Conservation (phyloP, 2,329 filamentous ascomycete species). For the Curvularia sp. region DNA sequence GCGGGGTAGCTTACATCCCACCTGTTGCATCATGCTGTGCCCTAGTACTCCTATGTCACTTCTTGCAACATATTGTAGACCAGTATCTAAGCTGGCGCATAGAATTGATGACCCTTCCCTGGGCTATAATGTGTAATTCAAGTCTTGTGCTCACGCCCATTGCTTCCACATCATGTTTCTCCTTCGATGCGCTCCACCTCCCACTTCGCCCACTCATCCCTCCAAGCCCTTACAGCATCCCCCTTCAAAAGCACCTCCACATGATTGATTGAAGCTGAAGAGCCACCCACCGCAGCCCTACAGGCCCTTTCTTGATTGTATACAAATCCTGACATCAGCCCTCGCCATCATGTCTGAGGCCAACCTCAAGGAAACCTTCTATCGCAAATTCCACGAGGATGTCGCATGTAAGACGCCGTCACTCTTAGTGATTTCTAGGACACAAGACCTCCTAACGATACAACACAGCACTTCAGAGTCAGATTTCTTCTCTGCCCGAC, state of each 20-base stretch:
- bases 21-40: constrained; percentile 10
- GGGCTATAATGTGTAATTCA: not conserved
- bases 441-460: constrained; percentile 11
- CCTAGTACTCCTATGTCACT: not conserved
- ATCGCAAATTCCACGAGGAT: constrained; percentile 80
- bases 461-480: constrained; percentile 74
- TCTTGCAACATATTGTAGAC: not conserved
- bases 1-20: constrained; percentile 24
- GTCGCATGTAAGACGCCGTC: constrained; percentile 64
- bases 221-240: constrained; percentile 1
- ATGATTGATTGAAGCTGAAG: not conserved
- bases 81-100: not conserved
- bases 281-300: not conserved
- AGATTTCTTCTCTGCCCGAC: constrained; percentile 72
- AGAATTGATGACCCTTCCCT: not conserved
- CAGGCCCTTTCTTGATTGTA: not conserved
- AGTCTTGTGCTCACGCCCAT: not conserved
- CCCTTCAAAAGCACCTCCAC: not conserved
- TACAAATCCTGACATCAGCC: constrained; percentile 17
- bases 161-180: constrained; percentile 1
- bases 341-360: constrained; percentile 27
- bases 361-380: constrained; percentile 77
- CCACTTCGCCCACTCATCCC: constrained; percentile 7
- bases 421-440: not conserved
- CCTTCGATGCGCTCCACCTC: not conserved